These are phyloP conservation scores for Taphrina communis DNA, from an alignment of 1,139 yeast genomes.

Conservation along the genomic window DNA sequence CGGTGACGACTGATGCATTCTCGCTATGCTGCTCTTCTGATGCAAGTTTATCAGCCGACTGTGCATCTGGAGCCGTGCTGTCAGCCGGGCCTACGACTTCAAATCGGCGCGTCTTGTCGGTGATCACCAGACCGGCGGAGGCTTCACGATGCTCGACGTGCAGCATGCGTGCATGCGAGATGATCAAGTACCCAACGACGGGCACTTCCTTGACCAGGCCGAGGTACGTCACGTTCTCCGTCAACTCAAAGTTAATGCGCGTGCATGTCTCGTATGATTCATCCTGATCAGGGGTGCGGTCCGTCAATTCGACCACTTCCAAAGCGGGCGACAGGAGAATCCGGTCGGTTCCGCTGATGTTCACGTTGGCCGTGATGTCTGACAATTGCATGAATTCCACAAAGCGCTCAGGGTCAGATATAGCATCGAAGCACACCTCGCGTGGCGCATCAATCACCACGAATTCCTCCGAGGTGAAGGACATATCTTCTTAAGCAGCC, in stretches of 20 bases:
- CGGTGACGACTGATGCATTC: background rate
- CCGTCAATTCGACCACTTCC: background rate
- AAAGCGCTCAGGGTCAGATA: conserved; percentile 9
- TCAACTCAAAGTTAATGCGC: conserved; percentile 17
- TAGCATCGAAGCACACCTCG: background rate
- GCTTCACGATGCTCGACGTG: conserved; percentile 33
- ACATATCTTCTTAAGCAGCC: background rate
- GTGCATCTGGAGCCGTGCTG: background rate
- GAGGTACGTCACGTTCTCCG: conserved; percentile 27
- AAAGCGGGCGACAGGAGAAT: conserved; percentile 1
- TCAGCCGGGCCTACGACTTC: background rate
- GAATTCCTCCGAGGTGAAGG: conserved; percentile 2
- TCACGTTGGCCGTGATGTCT: conserved; percentile 8
- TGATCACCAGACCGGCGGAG: conserved; percentile 29
- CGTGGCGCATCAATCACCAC: background rate
- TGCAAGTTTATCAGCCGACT: background rate
- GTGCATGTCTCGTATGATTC: conserved; percentile 8
- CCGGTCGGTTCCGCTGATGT: background rate
- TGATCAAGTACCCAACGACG: conserved; percentile 21
- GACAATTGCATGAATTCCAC: conserved; percentile 20
- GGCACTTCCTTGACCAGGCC: conserved; percentile 26
- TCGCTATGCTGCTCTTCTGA: background rate
- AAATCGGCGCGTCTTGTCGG: conserved; percentile 30
- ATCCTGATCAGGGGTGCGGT: background rate
- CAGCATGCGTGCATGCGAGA: conserved; percentile 1